Base-by-base conservation (phyloP, 305 asterid genomes). In the Caryopteris hybrid region DNA sequence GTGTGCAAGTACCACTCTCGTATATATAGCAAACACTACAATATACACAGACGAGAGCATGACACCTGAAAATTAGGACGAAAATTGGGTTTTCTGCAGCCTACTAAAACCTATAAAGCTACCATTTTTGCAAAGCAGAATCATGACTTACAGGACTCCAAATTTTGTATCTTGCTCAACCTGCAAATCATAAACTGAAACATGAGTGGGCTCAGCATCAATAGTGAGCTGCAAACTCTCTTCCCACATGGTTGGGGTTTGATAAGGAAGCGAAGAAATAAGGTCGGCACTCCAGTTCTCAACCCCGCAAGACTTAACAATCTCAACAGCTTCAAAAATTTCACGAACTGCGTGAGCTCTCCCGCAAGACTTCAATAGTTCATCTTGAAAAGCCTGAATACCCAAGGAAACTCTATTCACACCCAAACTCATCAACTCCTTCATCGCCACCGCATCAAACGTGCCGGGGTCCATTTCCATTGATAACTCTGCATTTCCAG, bases 381-480 rank as follows among this genome's bases (percentile, higher is more conserved):
- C 94, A 25, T 87, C 87, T 53, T 90, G 96, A 81, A 90, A 93
- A 16, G 92, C 90, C 75, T 93, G 99, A 62, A 90, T 97, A 17
- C 97, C 99, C 74, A 93, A 29, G 9, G 99, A 93, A 71, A 93
- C 97, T 76, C 97, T 83, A 21, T 90, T 93, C 74, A 93, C 90
- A 0, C 98, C 97, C 81, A 88, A 66, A 36, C 36, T 70, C 84
- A 80, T 69, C 75, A 90, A 56, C 61, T 76, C 93, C 76, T 70
- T 79, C 92, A 93, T 63, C 17, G 74, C 81, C 56, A 0, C 79
- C 14, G 47, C 82, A 66, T 80, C 91, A 64, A 90, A 93, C 25
- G 97, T 93, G 61, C 98, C 98, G 2, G 98, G 98, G 70, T 93
- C 98, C 97, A 93, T 93, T 75, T 93, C 98, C 79, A 93, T 90